Percentiles rank a stretch among this genome's conserved stretches.
phyloP scores from a whole-genome alignment of 257 asterid genomes.

The Forsythia suspensa region DNA sequence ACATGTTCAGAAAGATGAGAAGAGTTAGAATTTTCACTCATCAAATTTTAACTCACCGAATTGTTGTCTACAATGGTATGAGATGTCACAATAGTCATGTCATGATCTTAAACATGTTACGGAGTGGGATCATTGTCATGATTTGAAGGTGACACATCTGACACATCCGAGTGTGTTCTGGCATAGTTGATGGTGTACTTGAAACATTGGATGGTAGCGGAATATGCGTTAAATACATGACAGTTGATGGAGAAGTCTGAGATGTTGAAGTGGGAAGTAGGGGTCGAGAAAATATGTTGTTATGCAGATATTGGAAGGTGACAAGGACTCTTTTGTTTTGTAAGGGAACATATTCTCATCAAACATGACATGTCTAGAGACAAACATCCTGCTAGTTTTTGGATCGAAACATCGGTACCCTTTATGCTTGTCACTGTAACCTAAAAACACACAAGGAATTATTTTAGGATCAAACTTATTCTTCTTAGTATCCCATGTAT shows the following conservation, averaged over 20 bases:
- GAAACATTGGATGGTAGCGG: neutral
- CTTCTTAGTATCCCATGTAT: neutral
- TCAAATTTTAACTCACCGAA: no score
- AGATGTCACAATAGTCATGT: no score
- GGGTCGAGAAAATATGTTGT: neutral
- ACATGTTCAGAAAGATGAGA: no score
- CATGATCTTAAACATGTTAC: no score
- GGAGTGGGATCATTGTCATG: neutral
- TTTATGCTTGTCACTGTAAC: constrained; percentile 6
- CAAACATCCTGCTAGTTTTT: neutral
- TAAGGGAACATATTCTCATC: neutral
- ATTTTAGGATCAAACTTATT: neutral
- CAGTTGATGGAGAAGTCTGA: neutral
- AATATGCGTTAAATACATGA: neutral
- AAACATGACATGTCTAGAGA: neutral
- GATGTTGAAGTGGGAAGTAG: neutral
- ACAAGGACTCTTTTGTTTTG: neutral
- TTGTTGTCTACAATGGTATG: no score
- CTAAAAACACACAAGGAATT: neutral
- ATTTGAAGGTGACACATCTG: neutral
- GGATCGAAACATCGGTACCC: neutral
- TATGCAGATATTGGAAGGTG: neutral
- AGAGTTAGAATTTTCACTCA: no score
- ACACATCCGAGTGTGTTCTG: neutral
- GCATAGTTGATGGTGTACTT: neutral